These are phyloP conservation scores for Lactuca sativa DNA, from an alignment of 129 eudicot genomes.

Conservation along the genomic window DNA sequence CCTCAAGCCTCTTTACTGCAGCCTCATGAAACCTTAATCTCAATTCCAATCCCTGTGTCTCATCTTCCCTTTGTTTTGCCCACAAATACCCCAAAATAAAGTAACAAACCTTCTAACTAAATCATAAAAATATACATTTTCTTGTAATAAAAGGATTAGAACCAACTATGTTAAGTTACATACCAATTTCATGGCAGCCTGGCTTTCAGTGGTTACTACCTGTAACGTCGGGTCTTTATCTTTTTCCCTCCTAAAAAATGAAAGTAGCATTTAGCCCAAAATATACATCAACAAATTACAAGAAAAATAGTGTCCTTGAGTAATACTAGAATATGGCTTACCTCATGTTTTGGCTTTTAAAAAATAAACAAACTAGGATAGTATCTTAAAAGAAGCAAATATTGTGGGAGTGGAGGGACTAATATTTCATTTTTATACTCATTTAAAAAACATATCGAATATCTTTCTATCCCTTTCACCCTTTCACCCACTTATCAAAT, in stretches of 20 bases:
- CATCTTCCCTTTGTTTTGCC: conserved; percentile 98
- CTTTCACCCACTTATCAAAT: too few species aligned
- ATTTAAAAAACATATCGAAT: too few species aligned
- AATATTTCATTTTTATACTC: too few species aligned
- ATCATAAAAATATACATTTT: background rate
- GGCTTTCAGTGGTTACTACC: conserved; percentile 68
- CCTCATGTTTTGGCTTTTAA: too few species aligned
- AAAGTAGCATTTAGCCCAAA: background rate
- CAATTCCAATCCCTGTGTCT: conserved; percentile 86
- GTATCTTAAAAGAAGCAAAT: too few species aligned
- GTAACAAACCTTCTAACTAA: background rate
- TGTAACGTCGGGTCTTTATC: conserved; percentile 82
- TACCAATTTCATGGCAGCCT: conserved; percentile 90
- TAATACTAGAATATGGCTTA: too few species aligned
- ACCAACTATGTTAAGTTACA: conserved; percentile 1
- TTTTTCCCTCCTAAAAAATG: conserved; percentile 73
- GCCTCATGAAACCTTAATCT: conserved; percentile 90
- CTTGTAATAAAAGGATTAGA: too few species aligned
- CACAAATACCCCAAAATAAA: conserved; percentile 24
- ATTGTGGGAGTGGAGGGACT: too few species aligned
- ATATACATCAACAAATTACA: too few species aligned
- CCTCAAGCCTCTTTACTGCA: conserved; percentile 85
- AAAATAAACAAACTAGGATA: too few species aligned
- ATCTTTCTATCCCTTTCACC: too few species aligned
- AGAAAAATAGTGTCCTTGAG: too few species aligned